A percentile compares a stretch with the other conserved stretches of the same genome.
These are phyloP conservation scores for Asterophora lycoperdoides DNA, from an alignment of 768 basidiomycete genomes.

Conservation along the genomic window DNA sequence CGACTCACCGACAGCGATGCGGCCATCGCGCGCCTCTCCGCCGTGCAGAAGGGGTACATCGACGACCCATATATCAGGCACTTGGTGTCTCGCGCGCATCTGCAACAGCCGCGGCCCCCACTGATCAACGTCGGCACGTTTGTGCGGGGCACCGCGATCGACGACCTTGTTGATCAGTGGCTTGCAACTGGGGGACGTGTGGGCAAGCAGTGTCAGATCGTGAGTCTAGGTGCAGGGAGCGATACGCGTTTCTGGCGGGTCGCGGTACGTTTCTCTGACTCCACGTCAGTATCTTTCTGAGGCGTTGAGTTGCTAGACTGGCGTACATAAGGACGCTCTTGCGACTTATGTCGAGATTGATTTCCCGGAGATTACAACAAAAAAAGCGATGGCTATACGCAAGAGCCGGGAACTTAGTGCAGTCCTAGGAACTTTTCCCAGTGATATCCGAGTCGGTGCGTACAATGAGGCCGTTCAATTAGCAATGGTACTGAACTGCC, in stretches of 20 bases:
- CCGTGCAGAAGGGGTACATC: conserved; percentile 76
- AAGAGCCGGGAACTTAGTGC: conserved; percentile 56
- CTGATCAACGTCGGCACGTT: conserved; percentile 96
- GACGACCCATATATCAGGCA: conserved; percentile 66
- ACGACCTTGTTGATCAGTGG: conserved; percentile 68
- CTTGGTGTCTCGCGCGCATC: conserved; percentile 65
- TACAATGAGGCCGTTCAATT: background rate
- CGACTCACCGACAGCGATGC: conserved; percentile 84
- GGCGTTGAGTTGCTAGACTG: conserved; percentile 44
- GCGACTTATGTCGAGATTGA: conserved; percentile 83
- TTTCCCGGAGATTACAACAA: conserved; percentile 78
- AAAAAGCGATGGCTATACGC: conserved; percentile 78
- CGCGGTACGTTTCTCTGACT: conserved; percentile 47
- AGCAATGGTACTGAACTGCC: background rate
- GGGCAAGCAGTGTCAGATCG: conserved; percentile 67
- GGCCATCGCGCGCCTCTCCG: conserved; percentile 80
- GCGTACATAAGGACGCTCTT: conserved; percentile 45
- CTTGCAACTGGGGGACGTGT: conserved; percentile 40
- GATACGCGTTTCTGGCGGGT: conserved; percentile 95
- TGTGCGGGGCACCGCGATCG: conserved; percentile 77
- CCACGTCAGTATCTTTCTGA: conserved; percentile 5
- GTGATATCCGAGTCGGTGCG: conserved; percentile 42
- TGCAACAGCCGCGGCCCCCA: conserved; percentile 65
- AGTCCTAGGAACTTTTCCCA: conserved; percentile 41
- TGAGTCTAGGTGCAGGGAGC: conserved; percentile 94